These are phyloP conservation scores for Tulasnella sp. DNA, from an alignment of 768 basidiomycete genomes.

Conservation along the genomic window DNA sequence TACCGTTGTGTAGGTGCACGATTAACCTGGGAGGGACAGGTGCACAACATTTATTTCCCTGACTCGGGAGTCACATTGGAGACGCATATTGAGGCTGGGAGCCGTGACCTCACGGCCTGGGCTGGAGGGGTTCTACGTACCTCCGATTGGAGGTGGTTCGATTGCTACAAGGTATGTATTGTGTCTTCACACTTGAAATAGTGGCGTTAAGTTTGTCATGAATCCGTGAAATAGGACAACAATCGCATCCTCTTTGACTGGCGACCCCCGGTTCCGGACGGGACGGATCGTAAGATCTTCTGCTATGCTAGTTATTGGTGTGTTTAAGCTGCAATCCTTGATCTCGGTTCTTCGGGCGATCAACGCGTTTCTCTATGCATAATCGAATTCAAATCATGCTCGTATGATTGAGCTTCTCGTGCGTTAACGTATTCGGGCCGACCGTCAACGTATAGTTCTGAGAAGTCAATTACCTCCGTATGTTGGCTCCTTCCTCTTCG, in stretches of 20 bases:
- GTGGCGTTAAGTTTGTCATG: neutral
- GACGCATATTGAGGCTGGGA: neutral
- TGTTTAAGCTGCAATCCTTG: neutral
- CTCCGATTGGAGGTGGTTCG: neutral
- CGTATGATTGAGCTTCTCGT: no score
- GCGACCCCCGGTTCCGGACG: neutral
- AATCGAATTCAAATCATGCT: no score
- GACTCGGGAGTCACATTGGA: neutral
- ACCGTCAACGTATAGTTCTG: no score
- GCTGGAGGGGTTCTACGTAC: neutral
- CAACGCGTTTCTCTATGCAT: no score
- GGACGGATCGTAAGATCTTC: neutral
- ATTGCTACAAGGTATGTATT: neutral
- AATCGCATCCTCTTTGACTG: neutral
- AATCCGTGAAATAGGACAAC: neutral
- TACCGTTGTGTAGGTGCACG: neutral
- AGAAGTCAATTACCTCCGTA: no score
- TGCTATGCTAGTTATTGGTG: neutral
- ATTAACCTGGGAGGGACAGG: neutral
- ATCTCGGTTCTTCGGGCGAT: no score
- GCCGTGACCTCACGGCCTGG: neutral
- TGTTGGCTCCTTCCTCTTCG: no score
- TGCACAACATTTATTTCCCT: neutral
- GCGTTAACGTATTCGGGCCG: no score
- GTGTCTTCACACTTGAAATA: neutral